phyloP scores from a whole-genome alignment of 306 rosid genomes.

The Dalbergia cultrata region DNA sequence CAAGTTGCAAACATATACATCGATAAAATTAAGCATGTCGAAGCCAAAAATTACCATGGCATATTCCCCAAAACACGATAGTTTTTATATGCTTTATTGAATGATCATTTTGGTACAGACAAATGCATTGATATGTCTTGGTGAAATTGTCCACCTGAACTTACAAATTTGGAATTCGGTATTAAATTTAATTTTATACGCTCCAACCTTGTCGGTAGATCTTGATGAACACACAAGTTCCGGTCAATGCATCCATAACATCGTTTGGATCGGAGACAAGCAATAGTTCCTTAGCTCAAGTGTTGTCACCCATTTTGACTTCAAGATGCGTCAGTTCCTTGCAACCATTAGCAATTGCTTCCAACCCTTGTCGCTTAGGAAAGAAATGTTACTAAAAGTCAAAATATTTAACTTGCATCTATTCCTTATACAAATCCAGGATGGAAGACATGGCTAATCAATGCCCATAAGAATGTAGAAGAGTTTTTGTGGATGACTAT shows the following conservation, averaged over 20 bases:
- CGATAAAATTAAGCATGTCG: not conserved
- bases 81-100: not conserved
- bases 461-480: too few relatives aligned
- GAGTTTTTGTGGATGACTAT: too few relatives aligned
- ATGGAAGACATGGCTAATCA: too few relatives aligned
- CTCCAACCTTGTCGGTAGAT: not conserved
- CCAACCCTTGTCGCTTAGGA: too few relatives aligned
- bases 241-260: conserved; percentile 18
- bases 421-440: too few relatives aligned
- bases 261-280: conserved; percentile 37
- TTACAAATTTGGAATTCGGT: not conserved
- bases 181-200: not conserved
- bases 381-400: too few relatives aligned
- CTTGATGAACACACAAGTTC: not conserved
- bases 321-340: too few relatives aligned
- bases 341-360: too few relatives aligned
- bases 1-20: not conserved
- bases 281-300: not conserved
- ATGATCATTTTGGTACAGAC: not conserved
- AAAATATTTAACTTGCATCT: too few relatives aligned
- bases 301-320: too few relatives aligned
- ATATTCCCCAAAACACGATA: not conserved
- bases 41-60: conserved; percentile 9
- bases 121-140: not conserved
- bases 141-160: not conserved